Conservation (phyloP, 768 basidiomycete species). For the Rhodocollybia butyracea region DNA sequence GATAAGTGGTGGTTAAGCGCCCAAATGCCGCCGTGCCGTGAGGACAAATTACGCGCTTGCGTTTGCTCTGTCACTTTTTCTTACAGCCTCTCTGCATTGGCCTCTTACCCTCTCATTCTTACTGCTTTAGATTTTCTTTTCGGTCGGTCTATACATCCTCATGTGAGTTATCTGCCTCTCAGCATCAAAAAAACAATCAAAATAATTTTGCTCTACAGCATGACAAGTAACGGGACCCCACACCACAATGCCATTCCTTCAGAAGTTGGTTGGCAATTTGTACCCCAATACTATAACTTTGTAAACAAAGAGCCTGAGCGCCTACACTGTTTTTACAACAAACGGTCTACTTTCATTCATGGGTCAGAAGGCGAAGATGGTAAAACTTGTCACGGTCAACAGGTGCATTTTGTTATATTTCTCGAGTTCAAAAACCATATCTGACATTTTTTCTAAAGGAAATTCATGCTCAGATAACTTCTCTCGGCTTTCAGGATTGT, state of each 20-base stretch:
- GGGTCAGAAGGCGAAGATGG: slow-evolving; percentile 96
- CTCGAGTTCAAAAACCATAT: slow-evolving; percentile 7
- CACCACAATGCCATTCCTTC: slow-evolving; percentile 77
- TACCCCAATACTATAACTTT: slow-evolving; percentile 98
- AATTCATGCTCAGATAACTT: slow-evolving; percentile 94
- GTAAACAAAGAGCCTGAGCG: slow-evolving; percentile 97
- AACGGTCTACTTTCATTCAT: slow-evolving; percentile 95
- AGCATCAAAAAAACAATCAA: not conserved
- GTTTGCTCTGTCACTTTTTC: not conserved
- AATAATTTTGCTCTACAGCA: not conserved
- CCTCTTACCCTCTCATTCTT: not conserved
- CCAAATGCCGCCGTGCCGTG: too few relatives aligned
- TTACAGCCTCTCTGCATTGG: slow-evolving; percentile 4
- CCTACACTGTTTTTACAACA: slow-evolving; percentile 98
- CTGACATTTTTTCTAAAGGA: slow-evolving; percentile 50
- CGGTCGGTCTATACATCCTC: not conserved
- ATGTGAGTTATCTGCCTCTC: not conserved
- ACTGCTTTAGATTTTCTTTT: not conserved
- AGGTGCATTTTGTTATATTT: slow-evolving; percentile 43
- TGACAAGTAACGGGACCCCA: slow-evolving; percentile 20
- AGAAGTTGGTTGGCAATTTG: slow-evolving; percentile 99
- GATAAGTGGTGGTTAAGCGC: too few relatives aligned
- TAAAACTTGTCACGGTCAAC: slow-evolving; percentile 87
- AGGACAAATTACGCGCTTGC: not conserved
- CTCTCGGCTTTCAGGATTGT: slow-evolving; percentile 93